Conservation (phyloP, 345 rosid species). For the Diplotaxis tenuifolia region DNA sequence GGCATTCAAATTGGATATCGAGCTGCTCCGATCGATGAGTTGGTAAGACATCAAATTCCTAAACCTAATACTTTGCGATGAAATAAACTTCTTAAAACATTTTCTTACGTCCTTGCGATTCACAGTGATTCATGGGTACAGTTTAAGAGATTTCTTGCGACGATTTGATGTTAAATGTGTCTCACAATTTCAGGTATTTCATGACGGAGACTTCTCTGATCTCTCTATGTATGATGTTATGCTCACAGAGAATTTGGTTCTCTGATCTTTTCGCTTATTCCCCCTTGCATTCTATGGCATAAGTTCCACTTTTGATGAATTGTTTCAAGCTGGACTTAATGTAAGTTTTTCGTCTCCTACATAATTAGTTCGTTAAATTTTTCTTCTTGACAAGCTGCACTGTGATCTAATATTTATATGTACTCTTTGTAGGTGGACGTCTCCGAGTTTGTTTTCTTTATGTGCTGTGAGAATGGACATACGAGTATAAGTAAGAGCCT, state of each 20-base stretch:
- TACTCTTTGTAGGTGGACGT: slow-evolving; percentile 40
- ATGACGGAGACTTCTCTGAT: too few species aligned
- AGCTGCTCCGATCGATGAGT: too few species aligned
- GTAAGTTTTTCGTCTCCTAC: slow-evolving; percentile 41
- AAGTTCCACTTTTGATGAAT: slow-evolving; percentile 61
- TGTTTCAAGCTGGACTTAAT: slow-evolving; percentile 63
- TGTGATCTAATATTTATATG: slow-evolving; percentile 9
- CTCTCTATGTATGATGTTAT: too few species aligned
- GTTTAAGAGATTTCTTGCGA: background rate
- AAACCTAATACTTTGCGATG: background rate
- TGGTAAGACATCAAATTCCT: background rate
- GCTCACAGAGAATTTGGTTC: too few species aligned
- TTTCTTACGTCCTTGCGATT: background rate
- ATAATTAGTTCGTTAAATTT: background rate
- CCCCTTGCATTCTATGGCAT: slow-evolving; percentile 45
- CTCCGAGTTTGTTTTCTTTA: slow-evolving; percentile 83
- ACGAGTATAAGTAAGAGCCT: slow-evolving; percentile 77
- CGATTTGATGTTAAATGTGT: background rate
- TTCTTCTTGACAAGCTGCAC: background rate
- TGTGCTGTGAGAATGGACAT: slow-evolving; percentile 90
- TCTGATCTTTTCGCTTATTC: slow-evolving; percentile 3
- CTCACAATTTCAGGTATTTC: background rate
- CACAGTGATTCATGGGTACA: background rate
- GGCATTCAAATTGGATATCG: too few species aligned
- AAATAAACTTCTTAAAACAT: background rate